phyloP scores from a whole-genome alignment of 73 alveolate species.

The Paramecium pentaurelia region DNA sequence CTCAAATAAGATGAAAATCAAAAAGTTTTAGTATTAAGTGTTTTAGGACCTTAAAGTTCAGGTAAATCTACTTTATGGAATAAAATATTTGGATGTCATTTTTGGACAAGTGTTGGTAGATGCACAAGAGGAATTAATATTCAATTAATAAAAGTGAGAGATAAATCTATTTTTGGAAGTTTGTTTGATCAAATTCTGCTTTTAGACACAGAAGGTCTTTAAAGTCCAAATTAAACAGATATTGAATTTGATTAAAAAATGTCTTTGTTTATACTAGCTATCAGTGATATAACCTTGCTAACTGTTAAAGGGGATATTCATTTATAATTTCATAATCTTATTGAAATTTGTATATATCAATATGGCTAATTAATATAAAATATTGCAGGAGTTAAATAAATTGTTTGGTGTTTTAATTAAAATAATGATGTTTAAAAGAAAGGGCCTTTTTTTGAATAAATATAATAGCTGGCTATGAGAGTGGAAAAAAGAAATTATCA shows the following conservation, averaged over 20 bases:
- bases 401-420: background rate
- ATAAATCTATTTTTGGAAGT: background rate
- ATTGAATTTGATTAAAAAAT: conserved; percentile 54
- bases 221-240: conserved; percentile 42
- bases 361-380: background rate
- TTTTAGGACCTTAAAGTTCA: conserved; percentile 62
- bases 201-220: conserved; percentile 62
- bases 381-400: background rate
- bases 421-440: background rate
- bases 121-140: conserved; percentile 58
- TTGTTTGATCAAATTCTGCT: conserved; percentile 31
- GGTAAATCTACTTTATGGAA: conserved; percentile 61
- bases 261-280: background rate
- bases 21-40: conserved; percentile 22
- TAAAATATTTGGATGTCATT: conserved; percentile 54
- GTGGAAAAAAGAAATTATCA: background rate
- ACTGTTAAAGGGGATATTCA: conserved; percentile 1
- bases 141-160: background rate
- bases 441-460: background rate
- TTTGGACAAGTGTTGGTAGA: conserved; percentile 58
- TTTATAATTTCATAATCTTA: background rate
- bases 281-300: background rate
- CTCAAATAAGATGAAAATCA: background rate
- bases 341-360: background rate
- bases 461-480: background rate